A percentile compares a stretch with the other conserved stretches of the same genome.
These are phyloP conservation scores for Porogramme epimiltina DNA, from an alignment of 1,284 basidiomycete species.

Conservation along the genomic window DNA sequence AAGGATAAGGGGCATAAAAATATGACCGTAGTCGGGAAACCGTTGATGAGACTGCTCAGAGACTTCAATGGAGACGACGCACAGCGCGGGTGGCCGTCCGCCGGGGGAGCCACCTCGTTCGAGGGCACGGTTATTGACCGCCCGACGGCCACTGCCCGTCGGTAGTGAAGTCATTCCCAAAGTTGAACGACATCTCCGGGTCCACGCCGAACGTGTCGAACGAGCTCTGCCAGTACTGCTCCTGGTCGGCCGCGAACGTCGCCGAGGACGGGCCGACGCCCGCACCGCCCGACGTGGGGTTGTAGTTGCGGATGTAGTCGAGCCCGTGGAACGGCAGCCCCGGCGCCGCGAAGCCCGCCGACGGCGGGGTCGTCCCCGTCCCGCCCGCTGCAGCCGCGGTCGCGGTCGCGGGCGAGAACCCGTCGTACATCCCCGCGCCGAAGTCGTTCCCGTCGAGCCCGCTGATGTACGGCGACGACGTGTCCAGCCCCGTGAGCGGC, in stretches of 20 bases:
- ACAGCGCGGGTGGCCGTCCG: too few species aligned
- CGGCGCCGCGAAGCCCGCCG: conserved; percentile 61
- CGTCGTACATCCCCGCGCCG: conserved; percentile 20
- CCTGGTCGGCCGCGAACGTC: conserved; percentile 46
- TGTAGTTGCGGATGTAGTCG: conserved; percentile 78
- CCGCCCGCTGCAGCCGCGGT: conserved; percentile 39
- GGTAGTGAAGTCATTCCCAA: conserved; percentile 37
- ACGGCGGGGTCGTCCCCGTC: conserved; percentile 56
- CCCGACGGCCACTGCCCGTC: conserved; percentile 23
- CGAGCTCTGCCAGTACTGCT: conserved; percentile 64
- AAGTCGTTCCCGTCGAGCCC: conserved; percentile 40
- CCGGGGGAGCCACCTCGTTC: too few species aligned
- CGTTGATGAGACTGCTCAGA: too few species aligned
- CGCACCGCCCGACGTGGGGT: conserved; percentile 26
- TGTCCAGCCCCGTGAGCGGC: conserved; percentile 45
- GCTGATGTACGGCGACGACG: conserved; percentile 38
- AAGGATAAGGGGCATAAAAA: too few species aligned
- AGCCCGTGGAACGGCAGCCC: conserved; percentile 80
- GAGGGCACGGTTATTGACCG: conserved; percentile 3
- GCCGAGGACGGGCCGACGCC: conserved; percentile 2
- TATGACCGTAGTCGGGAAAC: too few species aligned
- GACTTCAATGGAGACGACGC: too few species aligned
- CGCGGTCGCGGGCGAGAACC: conserved; percentile 54
- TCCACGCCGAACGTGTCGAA: conserved; percentile 76
- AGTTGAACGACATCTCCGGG: conserved; percentile 71